Base-by-base conservation (phyloP, 305 asterid species). In the Plantago rigida region DNA sequence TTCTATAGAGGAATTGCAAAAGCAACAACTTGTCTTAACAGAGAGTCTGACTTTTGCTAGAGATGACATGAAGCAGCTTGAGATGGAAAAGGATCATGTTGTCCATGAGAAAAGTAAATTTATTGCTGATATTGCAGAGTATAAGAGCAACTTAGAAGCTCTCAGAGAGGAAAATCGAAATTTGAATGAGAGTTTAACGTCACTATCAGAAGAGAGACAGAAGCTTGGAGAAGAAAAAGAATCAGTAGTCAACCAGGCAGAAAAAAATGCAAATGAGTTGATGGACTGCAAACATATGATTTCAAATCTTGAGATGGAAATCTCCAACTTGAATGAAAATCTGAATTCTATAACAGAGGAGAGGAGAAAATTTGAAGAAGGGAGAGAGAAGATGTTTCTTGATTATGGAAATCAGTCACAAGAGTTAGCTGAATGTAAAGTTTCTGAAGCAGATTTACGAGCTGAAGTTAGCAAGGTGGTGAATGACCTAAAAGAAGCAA, bases 401-500 rank as follows among this genome's bases (percentile, higher is more conserved):
- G 79, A 81, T 66, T 78, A 72, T 66, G 87, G 88, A 62, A 76
- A 76, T 69, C 82, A 70, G 68, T 71, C 65, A 59, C 62, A 28
- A 51, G 94, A 79, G 69, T 73, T 85, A 69, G 69, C 64, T 42
- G 78, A 79, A 59, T 50, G 55, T 56, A 72, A 80, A 56, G 64
- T 49, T 69, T 73, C 71, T 59, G 74, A 73, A 72, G 78, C 79
- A 14, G 70, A 65, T 73, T 63, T 78, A 68, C 81, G 77, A 82
- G 77, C 72, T 61, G 84, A 86, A 68, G 72, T 73, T 68, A 39
- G 50, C 51, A 82, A 75, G 79, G 75, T 69, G 56, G 65, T 74
- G 77, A 69, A 69, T 70, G 84, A 80, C 64, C 73, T 83, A 63
- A 76, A 79, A 77, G 82, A 77, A 71, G 90, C 87, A 63, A 69